phyloP scores from a whole-genome alignment of 2,329 filamentous ascomycete genomes.

The Venturiaceae sp. region DNA sequence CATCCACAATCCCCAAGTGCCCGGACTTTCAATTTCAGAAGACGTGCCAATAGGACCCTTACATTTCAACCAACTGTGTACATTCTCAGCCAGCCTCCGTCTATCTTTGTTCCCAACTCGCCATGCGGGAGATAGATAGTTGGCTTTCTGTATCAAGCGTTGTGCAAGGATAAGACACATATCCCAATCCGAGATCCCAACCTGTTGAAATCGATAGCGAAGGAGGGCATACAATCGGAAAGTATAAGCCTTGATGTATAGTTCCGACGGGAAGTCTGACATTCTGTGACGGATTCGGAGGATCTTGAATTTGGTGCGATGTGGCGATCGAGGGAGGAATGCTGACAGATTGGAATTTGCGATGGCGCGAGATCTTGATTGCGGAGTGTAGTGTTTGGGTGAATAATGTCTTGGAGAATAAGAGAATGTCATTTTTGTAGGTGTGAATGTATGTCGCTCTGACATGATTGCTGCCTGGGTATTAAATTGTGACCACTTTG shows the following conservation, averaged over 20 bases:
- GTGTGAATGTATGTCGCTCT: not conserved
- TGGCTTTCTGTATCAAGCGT: not conserved
- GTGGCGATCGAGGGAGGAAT: not conserved
- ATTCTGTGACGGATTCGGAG: not conserved
- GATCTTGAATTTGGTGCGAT: not conserved
- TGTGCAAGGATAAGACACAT: not conserved
- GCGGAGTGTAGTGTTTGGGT: not conserved
- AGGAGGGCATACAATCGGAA: not conserved
- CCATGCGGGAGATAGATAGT: not conserved
- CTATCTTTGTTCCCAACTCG: not conserved
- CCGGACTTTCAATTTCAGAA: not conserved
- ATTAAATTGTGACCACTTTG: too few species aligned
- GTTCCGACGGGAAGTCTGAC: too few species aligned
- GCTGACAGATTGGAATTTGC: not conserved
- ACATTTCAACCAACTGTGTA: not conserved
- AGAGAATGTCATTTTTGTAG: not conserved
- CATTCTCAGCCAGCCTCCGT: not conserved
- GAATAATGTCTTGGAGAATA: not conserved
- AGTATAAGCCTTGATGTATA: not conserved
- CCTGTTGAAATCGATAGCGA: not conserved
- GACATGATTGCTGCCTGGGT: not conserved
- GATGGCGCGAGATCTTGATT: not conserved
- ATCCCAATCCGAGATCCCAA: not conserved
- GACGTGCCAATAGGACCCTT: not conserved
- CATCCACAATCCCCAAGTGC: not conserved